Evolutionary conservation across 208 protist genomes (phyloP), one percentile per base, ranked within the genome.

Genomic region (Wallacemonas sp.): DNA sequence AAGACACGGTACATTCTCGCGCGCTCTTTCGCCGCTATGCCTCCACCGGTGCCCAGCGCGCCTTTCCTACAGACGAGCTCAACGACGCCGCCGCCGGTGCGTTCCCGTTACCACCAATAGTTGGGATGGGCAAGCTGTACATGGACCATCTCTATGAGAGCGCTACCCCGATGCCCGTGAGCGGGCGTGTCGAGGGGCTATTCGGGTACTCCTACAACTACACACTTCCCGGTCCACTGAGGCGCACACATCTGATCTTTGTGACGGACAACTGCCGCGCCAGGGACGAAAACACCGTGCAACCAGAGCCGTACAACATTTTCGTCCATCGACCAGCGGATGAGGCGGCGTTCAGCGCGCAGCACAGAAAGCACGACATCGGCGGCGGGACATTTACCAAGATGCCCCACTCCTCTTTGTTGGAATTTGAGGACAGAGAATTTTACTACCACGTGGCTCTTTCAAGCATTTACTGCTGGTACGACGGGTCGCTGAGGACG

Each of bases 1-100:
- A 55, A 23, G 48, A 55, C 31, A 55, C 48, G 25, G 5, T 55
- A 18, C 48, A 55, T 55, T 55, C 48, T 5, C 48, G 31, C 10
- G 26, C 23, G 25, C n/a, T 55, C 26, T 55, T 32, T 22, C 20
- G 48, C 7, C 23, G 48, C 18, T 31, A 55, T 31, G 3, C 3
- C 16, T 10, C 25, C 7, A 23, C 8, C 25, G 18, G 10, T 12
- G 26, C 23, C 11, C 7, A 32, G 11, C 48, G 48, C 22, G 16
- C 18, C 8, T 55, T 55, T 55, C 48, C 48, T 12, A 18, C 1
- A 18, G 25, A 23, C 3, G 48, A 55, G 48, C 23, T 25, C 10
- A 4, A 10, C 7, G 48, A 55, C 26, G 48, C 48, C 10, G 8
- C 10, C 4, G 7, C 8, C 4, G 48, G 48, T 12, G 48, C 48